Base-by-base conservation (phyloP, 345 rosid genomes). In the Camelina hispida region DNA sequence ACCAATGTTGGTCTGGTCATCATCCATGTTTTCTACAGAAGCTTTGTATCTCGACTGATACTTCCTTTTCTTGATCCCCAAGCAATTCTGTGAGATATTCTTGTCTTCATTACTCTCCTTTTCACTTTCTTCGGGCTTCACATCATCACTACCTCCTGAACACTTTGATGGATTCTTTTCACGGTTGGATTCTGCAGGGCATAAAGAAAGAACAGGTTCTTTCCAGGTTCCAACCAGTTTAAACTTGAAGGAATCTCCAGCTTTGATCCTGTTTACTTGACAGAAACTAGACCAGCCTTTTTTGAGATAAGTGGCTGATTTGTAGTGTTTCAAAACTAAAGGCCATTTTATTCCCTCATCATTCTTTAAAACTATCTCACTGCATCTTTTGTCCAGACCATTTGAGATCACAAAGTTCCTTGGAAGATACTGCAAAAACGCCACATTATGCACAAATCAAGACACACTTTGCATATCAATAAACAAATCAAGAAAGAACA, bases 221-320 rank as follows among this genome's bases (percentile, higher is more conserved):
- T 35, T 9, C 34, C 59, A 51, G 7, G 52, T 37, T 44, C 12
- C 16, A 58, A 58, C 66, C 9, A 69, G 17, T 17, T 63, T 14
- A 37, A 77, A 46, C 70, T 5, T 69, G 32, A 34, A 62, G 66
- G 43, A 25, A 14, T 69, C 75, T 62, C 65, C 53, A 35, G 43
- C 42, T 44, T 69, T 69, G 50, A 76, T 68, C 62, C 46, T 14
- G 37, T 69, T 69, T 8, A 4, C 75, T 35, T 34, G 52, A 17
- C 80, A 69, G 52, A 76, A 76, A 62, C 35, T 44, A 7, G 3
- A 16, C 80, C 80, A 76, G 66, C 80, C 75, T 69, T 25, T 43
- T 62, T 7, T 34, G 2, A 55, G 37, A 54, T 0, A 13, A n/a
- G 1, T 5, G 20, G 0, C 3, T 52, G 53, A 15, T 43, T 44